A percentile compares a stretch with the other conserved stretches of the same genome.
Evolutionary conservation across 106 monocot genomes (phyloP).

Genomic region (Xerophyta viscosa): DNA sequence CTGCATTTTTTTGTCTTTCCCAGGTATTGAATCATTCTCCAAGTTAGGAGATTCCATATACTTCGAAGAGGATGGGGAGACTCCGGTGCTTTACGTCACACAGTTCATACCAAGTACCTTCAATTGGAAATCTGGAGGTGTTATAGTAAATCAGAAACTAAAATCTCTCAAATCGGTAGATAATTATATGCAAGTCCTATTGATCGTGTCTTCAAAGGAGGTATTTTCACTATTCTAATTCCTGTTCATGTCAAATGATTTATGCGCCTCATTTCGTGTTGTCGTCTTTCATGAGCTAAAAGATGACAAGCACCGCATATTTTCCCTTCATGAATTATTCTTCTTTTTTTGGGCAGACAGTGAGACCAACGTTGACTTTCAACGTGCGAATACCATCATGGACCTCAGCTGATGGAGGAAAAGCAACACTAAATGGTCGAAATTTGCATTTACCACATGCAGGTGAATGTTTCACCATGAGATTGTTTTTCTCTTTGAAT

Average conservation of each 20-base stretch:
- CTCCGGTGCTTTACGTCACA: slow-evolving; percentile 49
- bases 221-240: too few relatives aligned
- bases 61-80: slow-evolving; percentile 57
- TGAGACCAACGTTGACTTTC: slow-evolving; percentile 25
- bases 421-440: slow-evolving; percentile 37
- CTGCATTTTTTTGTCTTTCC: too few relatives aligned
- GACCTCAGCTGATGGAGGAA: slow-evolving; percentile 34
- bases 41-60: slow-evolving; percentile 86
- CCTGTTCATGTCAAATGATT: too few relatives aligned
- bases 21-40: slow-evolving; percentile 83
- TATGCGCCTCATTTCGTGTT: too few relatives aligned
- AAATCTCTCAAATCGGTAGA: slow-evolving; percentile 33
- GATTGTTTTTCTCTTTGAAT: not conserved
- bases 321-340: too few relatives aligned
- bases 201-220: slow-evolving; percentile 37
- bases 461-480: slow-evolving; percentile 25
- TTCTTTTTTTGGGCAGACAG: slow-evolving; percentile 18
- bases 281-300: too few relatives aligned
- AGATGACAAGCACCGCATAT: too few relatives aligned
- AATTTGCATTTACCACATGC: slow-evolving; percentile 18
- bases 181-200: slow-evolving; percentile 32
- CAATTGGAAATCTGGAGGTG: slow-evolving; percentile 55
- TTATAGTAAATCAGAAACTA: slow-evolving; percentile 34
- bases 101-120: slow-evolving; percentile 72
- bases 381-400: slow-evolving; percentile 68